Evolutionary conservation across 805 yeast genomes (phyloP), one percentile per base, ranked within the genome.

Genomic region (Starmerella geochares): DNA sequence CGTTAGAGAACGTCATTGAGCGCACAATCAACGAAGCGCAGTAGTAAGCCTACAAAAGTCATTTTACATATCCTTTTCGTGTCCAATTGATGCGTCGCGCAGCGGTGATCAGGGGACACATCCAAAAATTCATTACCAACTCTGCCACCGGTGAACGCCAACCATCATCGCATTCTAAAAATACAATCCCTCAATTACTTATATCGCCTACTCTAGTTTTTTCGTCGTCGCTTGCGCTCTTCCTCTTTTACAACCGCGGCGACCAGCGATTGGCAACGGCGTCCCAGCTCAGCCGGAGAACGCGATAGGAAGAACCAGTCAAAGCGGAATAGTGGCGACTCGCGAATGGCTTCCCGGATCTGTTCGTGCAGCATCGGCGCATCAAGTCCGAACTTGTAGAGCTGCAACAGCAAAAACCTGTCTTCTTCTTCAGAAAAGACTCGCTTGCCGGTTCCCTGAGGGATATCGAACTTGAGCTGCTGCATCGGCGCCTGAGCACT

Each of bases 351-450:
- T 52, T 81, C 85, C 48, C 86, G 74, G 43, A 90, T 80, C 54
- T 76, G 66, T 51, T 90, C 98, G 62, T 81, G 84, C 14, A 90
- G 69, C 60, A 84, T 86, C 13, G 79, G 80, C 21, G 81, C 72
- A 57, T 86, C 95, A 29, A 88, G 65, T 0, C 98, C 98, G 62
- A 77, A 78, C 53, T 82, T 73, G 68, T 83, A 81, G 61, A 86
- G 68, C 70, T 84, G 88, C 14, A 87, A 77, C 51, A 92, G 68
- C 58, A 92, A 67, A 65, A 84, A 92, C 58, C 96, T 72, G 65
- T 92, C 98, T 63, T 92, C 96, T 54, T 84, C 95, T 45, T 85
- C 94, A 27, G 85, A 78, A 66, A 79, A 92, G 2, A 82, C 75
- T 16, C 63, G 58, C 62, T 79, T 77, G 2, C 79, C 75, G 7